Conservation (phyloP, 768 basidiomycete genomes). For the Sutorius australiensis region DNA sequence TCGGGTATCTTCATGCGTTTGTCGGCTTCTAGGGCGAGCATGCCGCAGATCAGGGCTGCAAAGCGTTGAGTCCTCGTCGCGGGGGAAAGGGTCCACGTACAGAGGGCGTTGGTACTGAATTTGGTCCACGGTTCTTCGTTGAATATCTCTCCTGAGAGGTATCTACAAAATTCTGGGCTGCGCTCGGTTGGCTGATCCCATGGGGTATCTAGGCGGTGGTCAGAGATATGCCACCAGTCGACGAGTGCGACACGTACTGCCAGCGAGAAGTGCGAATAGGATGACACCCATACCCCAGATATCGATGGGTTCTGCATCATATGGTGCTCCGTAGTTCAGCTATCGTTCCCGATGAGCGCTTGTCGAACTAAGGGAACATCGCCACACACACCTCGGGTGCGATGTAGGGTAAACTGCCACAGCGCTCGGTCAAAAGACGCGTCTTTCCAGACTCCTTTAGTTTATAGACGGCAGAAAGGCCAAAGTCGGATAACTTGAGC, state of each 20-base stretch:
- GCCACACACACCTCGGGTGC: slow-evolving; percentile 76
- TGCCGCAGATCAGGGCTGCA: slow-evolving; percentile 68
- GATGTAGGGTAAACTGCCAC: slow-evolving; percentile 91
- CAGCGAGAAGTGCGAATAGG: slow-evolving; percentile 82
- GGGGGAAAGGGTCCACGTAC: slow-evolving; percentile 41
- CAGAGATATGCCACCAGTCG: neutral
- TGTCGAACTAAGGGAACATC: neutral
- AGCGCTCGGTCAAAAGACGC: slow-evolving; percentile 71
- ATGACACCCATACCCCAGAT: slow-evolving; percentile 97
- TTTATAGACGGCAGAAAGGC: slow-evolving; percentile 85
- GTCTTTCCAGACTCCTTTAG: slow-evolving; percentile 79
- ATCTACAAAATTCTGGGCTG: slow-evolving; percentile 80
- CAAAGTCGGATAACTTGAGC: slow-evolving; percentile 95
- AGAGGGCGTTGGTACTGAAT: slow-evolving; percentile 52
- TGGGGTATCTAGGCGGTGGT: slow-evolving; percentile 69
- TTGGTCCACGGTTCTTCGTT: slow-evolving; percentile 75
- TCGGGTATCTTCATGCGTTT: slow-evolving; percentile 63
- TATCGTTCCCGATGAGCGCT: slow-evolving; percentile 25
- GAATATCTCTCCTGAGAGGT: slow-evolving; percentile 70
- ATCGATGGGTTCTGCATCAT: slow-evolving; percentile 90
- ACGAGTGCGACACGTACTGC: slow-evolving; percentile 56
- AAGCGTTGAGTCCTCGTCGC: slow-evolving; percentile 1
- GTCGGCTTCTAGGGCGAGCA: slow-evolving; percentile 69
- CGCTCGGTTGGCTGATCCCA: slow-evolving; percentile 89
- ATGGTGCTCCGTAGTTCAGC: slow-evolving; percentile 65